phyloP scores from a whole-genome alignment of 306 rosid species.

The Benincasa hispida region DNA sequence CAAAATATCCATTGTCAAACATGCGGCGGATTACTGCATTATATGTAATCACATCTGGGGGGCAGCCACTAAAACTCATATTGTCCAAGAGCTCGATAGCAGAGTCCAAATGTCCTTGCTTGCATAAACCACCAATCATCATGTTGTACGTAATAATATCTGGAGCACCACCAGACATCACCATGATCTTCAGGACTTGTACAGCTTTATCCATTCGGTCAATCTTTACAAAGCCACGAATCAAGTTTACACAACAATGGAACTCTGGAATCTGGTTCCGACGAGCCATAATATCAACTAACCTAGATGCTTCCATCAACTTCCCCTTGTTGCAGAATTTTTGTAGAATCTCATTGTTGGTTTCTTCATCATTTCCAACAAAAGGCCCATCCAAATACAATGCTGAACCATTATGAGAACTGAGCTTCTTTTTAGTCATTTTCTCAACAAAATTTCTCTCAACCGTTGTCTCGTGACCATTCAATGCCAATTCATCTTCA shows the following conservation, averaged over 20 bases:
- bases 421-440: constrained; percentile 17
- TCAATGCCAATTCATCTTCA: constrained; percentile 20
- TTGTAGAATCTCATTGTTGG: constrained; percentile 51
- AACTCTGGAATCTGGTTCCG: constrained; percentile 63
- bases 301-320: constrained; percentile 42
- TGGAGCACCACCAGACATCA: constrained; percentile 78
- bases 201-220: constrained; percentile 41
- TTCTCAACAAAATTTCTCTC: constrained; percentile 21
- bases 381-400: constrained; percentile 34
- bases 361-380: constrained; percentile 37
- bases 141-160: constrained; percentile 71
- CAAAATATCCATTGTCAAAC: constrained; percentile 36
- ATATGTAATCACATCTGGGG: constrained; percentile 69
- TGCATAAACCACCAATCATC: constrained; percentile 59
- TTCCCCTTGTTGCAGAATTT: constrained; percentile 45
- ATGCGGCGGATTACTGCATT: constrained; percentile 57
- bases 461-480: constrained; percentile 11
- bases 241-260: constrained; percentile 51
- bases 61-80: constrained; percentile 82
- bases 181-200: constrained; percentile 38
- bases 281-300: constrained; percentile 68
- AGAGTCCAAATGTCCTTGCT: constrained; percentile 34
- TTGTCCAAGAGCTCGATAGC: constrained; percentile 54
- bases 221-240: constrained; percentile 50
- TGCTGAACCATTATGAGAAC: constrained; percentile 16